Conservation (phyloP, 169 alveolate species). For the Eimeria praecox region DNA sequence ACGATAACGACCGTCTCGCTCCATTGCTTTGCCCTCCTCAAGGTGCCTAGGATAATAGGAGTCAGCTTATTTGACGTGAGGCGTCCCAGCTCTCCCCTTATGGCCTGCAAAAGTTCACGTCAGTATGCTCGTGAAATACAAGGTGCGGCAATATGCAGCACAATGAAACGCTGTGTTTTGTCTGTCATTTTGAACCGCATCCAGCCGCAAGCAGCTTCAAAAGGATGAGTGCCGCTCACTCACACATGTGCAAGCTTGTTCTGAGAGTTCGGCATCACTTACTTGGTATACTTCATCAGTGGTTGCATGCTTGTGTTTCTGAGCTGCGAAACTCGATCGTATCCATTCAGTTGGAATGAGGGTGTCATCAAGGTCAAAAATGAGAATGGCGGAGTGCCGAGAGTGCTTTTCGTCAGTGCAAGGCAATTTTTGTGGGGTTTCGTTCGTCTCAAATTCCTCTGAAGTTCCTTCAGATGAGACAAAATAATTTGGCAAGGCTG, state of each 20-base stretch:
- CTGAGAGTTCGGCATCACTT: not conserved
- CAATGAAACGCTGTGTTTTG: not conserved
- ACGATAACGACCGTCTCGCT: slow-evolving; percentile 89
- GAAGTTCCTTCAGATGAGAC: slow-evolving; percentile 56
- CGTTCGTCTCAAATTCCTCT: slow-evolving; percentile 14
- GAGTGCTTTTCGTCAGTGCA: not conserved
- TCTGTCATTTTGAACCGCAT: not conserved
- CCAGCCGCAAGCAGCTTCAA: not conserved
- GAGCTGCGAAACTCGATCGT: slow-evolving; percentile 79
- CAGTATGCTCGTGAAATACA: not conserved
- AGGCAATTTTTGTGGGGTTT: not conserved
- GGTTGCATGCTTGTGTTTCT: slow-evolving; percentile 58
- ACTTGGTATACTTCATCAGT: slow-evolving; percentile 77
- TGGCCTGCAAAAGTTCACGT: slow-evolving; percentile 70
- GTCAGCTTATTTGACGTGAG: slow-evolving; percentile 85
- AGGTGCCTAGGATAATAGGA: slow-evolving; percentile 84
- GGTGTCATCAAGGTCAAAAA: slow-evolving; percentile 91
- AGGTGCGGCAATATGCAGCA: not conserved
- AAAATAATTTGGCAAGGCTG: slow-evolving; percentile 4
- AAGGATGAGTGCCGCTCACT: not conserved
- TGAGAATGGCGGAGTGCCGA: slow-evolving; percentile 81
- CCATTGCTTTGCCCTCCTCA: slow-evolving; percentile 85
- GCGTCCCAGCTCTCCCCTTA: slow-evolving; percentile 85
- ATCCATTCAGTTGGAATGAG: slow-evolving; percentile 92
- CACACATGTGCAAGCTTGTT: not conserved